These are phyloP conservation scores for Berkeleyomyces basicola DNA, from an alignment of 2,329 filamentous ascomycete species.

Conservation along the genomic window DNA sequence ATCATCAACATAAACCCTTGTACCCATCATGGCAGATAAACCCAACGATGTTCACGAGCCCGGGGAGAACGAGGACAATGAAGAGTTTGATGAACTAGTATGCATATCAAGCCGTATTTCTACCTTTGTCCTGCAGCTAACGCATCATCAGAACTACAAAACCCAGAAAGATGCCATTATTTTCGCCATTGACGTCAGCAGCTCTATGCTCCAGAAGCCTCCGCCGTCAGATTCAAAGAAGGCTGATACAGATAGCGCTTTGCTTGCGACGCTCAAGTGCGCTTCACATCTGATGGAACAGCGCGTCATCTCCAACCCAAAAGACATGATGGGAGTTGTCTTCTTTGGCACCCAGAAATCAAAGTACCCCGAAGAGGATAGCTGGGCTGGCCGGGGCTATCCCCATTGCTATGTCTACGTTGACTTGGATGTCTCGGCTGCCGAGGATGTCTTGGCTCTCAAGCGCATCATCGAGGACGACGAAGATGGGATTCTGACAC, in stretches of 20 bases:
- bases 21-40: background rate
- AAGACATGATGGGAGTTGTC: constrained; percentile 91
- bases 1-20: background rate
- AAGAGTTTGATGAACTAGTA: constrained; percentile 46
- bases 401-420: constrained; percentile 85
- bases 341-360: constrained; percentile 81
- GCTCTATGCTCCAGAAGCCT: constrained; percentile 64
- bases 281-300: constrained; percentile 95
- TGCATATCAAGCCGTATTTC: constrained; percentile 14
- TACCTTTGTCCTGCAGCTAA: background rate
- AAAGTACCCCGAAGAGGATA: constrained; percentile 53
- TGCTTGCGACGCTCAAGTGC: constrained; percentile 76
- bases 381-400: constrained; percentile 46
- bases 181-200: constrained; percentile 83
- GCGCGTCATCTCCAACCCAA: constrained; percentile 90
- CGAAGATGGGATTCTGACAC: constrained; percentile 53
- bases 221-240: constrained; percentile 53
- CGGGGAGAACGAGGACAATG: constrained; percentile 42
- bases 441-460: constrained; percentile 68
- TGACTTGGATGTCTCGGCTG: constrained; percentile 75
- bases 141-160: constrained; percentile 55
- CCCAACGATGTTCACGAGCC: background rate
- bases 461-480: constrained; percentile 63
- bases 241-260: constrained; percentile 58
- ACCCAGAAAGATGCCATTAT: constrained; percentile 94